Base-by-base conservation (phyloP, 345 rosid genomes). In the Brassica juncea region DNA sequence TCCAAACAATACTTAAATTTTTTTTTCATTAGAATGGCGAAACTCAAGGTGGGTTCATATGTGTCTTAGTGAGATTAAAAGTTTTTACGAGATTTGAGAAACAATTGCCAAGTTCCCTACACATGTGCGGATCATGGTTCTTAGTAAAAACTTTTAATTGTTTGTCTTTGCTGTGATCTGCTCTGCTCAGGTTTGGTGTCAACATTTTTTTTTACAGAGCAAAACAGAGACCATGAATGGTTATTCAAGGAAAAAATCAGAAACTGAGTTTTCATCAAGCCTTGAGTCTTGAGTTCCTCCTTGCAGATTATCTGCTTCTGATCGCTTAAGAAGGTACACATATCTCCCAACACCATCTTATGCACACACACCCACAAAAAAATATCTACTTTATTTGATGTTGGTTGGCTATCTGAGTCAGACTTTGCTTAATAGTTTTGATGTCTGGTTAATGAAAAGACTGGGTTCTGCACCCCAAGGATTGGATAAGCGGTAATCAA, bases 271-370 rank as follows among this genome's bases (percentile, higher is more conserved):
- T 3, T 71, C 86, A 15, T 76, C 91, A 75, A 86, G 83, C 81
- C 78, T 86, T 69, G 97, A 92, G 37, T 81, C 93, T 21, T 87
- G 95, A 68, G 90, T 86, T 71, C 87, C 91, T 14, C 85, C 91
- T 10, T 84, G 94, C 25, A 88, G 91, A 68, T 85, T 92, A 77
- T 85, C 95, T 79, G 91, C 92, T 77, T 92, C 92, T 65, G 91
- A 94, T 75, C 93, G 94, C 77, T 85, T 82, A 23, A 92, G 91
- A 89, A 91, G 98, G 99, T 94, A 82, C 80, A 42, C 49, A 44
- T n/a, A 55, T 23, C 14, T 47, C 55, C 16, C 32, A 27, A 74
- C 80, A 28, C 30, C 30, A 4, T 59, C 27, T 42, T 9, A 11
- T 23, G 25, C 25, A 23, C 25, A 23, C 25, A 23, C 52, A 42